phyloP scores from a whole-genome alignment of 176 grass and related monocot genomes.

The Oryza officinalis region DNA sequence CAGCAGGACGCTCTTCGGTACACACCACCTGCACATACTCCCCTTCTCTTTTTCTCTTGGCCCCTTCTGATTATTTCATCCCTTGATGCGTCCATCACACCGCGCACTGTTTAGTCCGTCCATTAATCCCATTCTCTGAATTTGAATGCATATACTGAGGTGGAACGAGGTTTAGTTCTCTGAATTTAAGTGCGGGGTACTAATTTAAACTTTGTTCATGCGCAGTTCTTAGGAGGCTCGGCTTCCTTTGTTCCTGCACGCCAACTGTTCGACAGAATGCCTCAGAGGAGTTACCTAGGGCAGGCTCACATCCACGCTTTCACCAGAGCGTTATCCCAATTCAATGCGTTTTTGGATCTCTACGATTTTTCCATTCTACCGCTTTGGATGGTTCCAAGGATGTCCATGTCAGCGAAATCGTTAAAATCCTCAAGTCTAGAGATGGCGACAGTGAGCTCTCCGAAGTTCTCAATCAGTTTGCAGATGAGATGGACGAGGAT shows the following conservation, averaged over 20 bases:
- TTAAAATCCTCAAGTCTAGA: conserved; percentile 47
- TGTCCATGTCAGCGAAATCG: neutral
- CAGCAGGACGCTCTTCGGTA: neutral
- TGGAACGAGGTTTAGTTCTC: neutral
- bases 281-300: neutral
- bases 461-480: conserved; percentile 35
- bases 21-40: neutral
- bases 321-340: neutral
- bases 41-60: no score
- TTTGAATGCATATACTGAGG: no score
- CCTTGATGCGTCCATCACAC: neutral
- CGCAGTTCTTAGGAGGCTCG: conserved; percentile 20
- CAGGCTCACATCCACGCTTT: neutral
- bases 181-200: no score
- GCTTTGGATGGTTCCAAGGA: neutral
- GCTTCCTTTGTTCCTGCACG: neutral
- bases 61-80: neutral
- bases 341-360: neutral
- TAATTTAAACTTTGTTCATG: neutral
- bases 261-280: conserved; percentile 34
- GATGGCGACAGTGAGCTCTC: neutral
- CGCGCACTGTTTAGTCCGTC: neutral
- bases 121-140: neutral
- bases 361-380: neutral
- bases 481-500: conserved; percentile 41